Evolutionary conservation across 2,329 filamentous ascomycete species (phyloP), one percentile per base, ranked within the genome.

Genomic region (Fusarium chaquense): DNA sequence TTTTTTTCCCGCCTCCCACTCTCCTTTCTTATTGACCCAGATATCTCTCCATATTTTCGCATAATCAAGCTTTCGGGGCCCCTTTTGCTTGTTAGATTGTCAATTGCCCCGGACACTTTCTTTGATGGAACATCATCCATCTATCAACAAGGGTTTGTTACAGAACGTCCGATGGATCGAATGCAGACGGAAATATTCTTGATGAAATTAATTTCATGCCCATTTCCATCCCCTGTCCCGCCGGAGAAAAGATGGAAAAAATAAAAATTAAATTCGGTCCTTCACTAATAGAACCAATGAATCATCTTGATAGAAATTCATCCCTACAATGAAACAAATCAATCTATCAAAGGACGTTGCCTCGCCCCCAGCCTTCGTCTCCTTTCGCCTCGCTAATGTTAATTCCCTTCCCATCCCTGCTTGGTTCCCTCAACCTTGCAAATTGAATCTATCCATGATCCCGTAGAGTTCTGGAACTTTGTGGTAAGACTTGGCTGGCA

Each of bases 21-120:
- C 54, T 61, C 54, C 62, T 61, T 47, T 53, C 43, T 22, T 43
- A 33, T 28, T 22, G 54, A 54, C 52, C 45, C 52, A 45, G 33
- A 50, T 28, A 65, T 36, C 20, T 44, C 53, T 60, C 62, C 62
- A 65, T 66, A 36, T 36, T 65, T 61, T 55, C 53, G 35, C 62
- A 66, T 55, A 36, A 66, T 61, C 62, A 65, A 65, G 62, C 62
- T 65, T 65, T 65, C 24, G 38, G 50, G 44, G 20, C 33, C 62
- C 47, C 62, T 61, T 66, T 65, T 61, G 61, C 58, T 65, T 35
- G 24, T 46, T 47, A 41, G 45, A 38, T 41, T 64, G 59, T 18
- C 22, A 38, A 41, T 57, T 60, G 58, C 58, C 61, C 38, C 32
- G 59, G 62, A 58, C 38, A 43, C 52, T 53, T 47, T 35, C 22